Base-by-base conservation (phyloP, 2,329 filamentous ascomycete species). In the Aspergillus quadricinctus region DNA sequence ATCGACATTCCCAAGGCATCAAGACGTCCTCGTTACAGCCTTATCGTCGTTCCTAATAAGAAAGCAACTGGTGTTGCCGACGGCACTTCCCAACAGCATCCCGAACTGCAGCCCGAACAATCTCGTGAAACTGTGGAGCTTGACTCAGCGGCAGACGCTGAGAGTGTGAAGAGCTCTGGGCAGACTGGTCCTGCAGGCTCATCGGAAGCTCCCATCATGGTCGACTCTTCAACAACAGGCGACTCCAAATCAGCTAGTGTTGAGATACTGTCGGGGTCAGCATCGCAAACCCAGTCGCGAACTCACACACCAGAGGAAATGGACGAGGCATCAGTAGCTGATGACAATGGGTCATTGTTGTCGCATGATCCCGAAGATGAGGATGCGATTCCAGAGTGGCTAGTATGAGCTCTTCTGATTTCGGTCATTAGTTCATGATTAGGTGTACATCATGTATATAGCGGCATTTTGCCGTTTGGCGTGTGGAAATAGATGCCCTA, bases 281-380 rank as follows among this genome's bases (percentile, higher is more conserved):
- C 57, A n/a, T 64, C 65, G 2, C 50, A 58, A 19, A 41, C 28
- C 4, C 48, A 55, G n/a, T 56, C 63, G 9, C 59, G 10, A 23
- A 57, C 53, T 21, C 53, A 49, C 8, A 55, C 58, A 11, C 57
- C 59, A 1, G 59, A 65, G 29, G 29, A 58, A 14, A 49, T 56
- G 21, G 57, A 61, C 17, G 61, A 64, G 29, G 66, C 69, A 43
- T 66, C 66, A 25, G 69, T 66, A 54, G 70, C 64, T 46, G 69
- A 75, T 19, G 80, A 83, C 40, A 69, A 73, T 43, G 79, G 77
- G 0, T 85, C 82, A 4, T 66, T 86, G 49, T 70, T 83, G 7
- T 83, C 83, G 1, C 81, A 87, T 62, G 84, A 87, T 63, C 84
- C 84, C 0, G 84, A 87, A 31, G 84, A 87, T 62, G 83, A 86